Evolutionary conservation across 345 rosid species (phyloP).

Genomic region (Crucihimalaya himalaica): DNA sequence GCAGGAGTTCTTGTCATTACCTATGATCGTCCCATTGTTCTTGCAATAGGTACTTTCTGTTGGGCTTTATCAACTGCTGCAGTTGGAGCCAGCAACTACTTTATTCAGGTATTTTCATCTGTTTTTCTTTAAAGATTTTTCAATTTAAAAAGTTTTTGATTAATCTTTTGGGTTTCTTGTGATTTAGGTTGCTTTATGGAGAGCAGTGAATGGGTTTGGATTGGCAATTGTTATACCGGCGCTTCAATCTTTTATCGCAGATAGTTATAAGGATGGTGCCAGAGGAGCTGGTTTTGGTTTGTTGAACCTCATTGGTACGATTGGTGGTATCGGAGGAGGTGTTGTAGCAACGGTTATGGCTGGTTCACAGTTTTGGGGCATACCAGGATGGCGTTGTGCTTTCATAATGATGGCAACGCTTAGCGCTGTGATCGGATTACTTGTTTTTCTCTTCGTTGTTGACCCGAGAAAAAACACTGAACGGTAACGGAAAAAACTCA

Average conservation of each 20-base stretch:
- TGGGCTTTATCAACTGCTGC: conserved; percentile 99
- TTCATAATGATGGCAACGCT: conserved; percentile 84
- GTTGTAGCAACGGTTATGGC: conserved; percentile 96
- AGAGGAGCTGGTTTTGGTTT: conserved; percentile 94
- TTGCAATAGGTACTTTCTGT: conserved; percentile 82
- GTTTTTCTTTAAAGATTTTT: background rate
- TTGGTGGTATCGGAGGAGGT: conserved; percentile 97
- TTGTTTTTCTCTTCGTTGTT: conserved; percentile 70
- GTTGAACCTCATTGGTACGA: conserved; percentile 71
- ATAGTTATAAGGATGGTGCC: conserved; percentile 77
- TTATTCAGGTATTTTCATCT: conserved; percentile 52
- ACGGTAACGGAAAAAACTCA: conserved; percentile 16
- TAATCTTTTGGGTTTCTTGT: background rate
- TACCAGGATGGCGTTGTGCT: conserved; percentile 95
- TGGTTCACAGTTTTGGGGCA: conserved; percentile 67
- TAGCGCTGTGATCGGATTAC: conserved; percentile 73
- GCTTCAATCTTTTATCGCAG: conserved; percentile 93
- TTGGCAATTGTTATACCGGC: conserved; percentile 97
- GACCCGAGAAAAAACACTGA: conserved; percentile 57
- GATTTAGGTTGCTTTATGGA: conserved; percentile 80
- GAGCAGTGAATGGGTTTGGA: conserved; percentile 95
- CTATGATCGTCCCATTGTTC: conserved; percentile 87
- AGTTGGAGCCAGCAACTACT: conserved; percentile 76
- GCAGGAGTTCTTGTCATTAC: conserved; percentile 85
- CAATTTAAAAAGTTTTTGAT: background rate